Conservation (phyloP, 2,329 filamentous ascomycete genomes). For the Xylariaceae sp. region DNA sequence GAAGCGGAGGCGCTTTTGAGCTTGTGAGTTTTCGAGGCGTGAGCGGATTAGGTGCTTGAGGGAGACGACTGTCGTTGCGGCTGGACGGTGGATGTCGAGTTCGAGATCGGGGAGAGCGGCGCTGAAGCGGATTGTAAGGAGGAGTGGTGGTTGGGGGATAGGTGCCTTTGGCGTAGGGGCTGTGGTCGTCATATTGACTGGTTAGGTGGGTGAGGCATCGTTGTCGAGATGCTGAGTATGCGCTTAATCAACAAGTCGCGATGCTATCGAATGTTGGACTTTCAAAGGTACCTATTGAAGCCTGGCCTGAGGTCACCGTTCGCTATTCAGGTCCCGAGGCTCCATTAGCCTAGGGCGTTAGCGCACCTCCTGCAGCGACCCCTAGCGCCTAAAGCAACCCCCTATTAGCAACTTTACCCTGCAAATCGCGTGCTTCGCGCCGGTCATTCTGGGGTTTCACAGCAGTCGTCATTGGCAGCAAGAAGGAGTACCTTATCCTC, state of each 20-base stretch:
- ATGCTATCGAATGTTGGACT: too few species aligned
- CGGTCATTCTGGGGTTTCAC: too few species aligned
- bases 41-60: conserved; percentile 79
- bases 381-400: neutral
- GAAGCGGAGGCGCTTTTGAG: conserved; percentile 72
- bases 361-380: too few species aligned
- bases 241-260: too few species aligned
- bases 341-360: conserved; percentile 3
- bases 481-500: too few species aligned
- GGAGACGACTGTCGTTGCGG: conserved; percentile 66
- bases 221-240: neutral
- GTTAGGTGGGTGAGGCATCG: neutral
- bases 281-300: too few species aligned
- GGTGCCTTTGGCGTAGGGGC: conserved; percentile 8
- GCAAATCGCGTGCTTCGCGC: conserved; percentile 7
- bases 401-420: neutral
- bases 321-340: neutral
- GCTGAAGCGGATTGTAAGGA: conserved; percentile 87
- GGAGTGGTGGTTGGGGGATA: conserved; percentile 40
- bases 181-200: conserved; percentile 5
- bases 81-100: conserved; percentile 67
- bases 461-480: too few species aligned
- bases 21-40: conserved; percentile 59
- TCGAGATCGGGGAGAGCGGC: conserved; percentile 78
- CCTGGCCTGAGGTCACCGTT: neutral